Percentiles rank a stretch among this genome's conserved stretches.
These are phyloP conservation scores for Beauveria sp. DNA, from an alignment of 2,329 filamentous ascomycete species.

Conservation along the genomic window DNA sequence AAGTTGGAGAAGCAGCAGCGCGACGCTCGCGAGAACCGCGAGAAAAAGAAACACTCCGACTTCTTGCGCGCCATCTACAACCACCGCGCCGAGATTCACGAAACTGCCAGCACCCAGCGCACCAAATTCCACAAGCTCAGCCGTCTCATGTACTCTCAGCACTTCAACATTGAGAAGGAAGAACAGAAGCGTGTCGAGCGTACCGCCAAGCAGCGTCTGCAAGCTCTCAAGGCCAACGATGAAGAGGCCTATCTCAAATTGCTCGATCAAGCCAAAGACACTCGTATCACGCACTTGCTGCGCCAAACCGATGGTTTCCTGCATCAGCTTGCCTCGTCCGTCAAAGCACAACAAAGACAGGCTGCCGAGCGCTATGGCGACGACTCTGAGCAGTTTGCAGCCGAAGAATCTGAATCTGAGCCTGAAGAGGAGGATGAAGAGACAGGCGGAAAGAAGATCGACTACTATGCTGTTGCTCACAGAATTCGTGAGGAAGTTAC, in stretches of 20 bases:
- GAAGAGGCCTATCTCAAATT: constrained; percentile 98
- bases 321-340: constrained; percentile 87
- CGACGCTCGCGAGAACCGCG: constrained; percentile 87
- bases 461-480: constrained; percentile 98
- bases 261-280: constrained; percentile 97
- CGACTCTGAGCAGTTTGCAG: constrained; percentile 38
- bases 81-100: constrained; percentile 71
- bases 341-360: constrained; percentile 86
- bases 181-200: constrained; percentile 97
- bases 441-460: constrained; percentile 69
- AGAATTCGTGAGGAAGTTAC: constrained; percentile 88
- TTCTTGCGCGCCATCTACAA: constrained; percentile 81
- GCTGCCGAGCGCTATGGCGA: constrained; percentile 72
- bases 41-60: constrained; percentile 95
- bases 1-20: constrained; percentile 98
- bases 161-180: constrained; percentile 97
- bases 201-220: constrained; percentile 98
- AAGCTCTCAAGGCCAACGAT: constrained; percentile 97
- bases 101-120: constrained; percentile 57
- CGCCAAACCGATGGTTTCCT: constrained; percentile 97
- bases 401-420: constrained; percentile 58
- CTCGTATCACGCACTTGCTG: constrained; percentile 93
- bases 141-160: constrained; percentile 79
- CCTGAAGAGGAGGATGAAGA: constrained; percentile 63
- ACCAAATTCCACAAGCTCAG: constrained; percentile 78